Base-by-base conservation (phyloP, 1,139 yeast species). In the Hyphopichia fennica region DNA sequence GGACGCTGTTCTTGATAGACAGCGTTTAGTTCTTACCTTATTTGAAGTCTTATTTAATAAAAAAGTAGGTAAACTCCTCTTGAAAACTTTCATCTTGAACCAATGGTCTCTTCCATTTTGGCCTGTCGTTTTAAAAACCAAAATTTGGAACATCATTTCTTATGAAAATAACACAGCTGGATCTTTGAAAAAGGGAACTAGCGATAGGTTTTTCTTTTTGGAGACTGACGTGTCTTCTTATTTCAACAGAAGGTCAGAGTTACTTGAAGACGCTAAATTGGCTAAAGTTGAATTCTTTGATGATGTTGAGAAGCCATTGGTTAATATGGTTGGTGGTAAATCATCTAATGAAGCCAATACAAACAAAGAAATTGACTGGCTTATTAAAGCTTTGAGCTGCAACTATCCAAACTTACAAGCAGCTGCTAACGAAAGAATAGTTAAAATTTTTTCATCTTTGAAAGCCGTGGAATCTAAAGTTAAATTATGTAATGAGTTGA, bases 301-400 rank as follows among this genome's bases (percentile, higher is more conserved):
- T n/a, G 67, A 62, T 1, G 76, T 85, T 43, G 93, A 87, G 57
- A 48, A 56, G 2, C 65, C 76, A n/a, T 56, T 86, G 15, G 73
- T 84, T 19, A 69, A 72, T 13, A 59, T 85, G 45, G 79, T 87
- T 16, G 77, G 87, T 11, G 69, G 76, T 10, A 40, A 40, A 17
- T 41, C 57, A 22, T 37, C 55, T 1, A 77, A 75, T 45, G 90
- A 83, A 45, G 78, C 77, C 56, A 73, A 71, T 46, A 62, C 60
- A 17, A 39, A 58, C 10, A 66, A 66, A 43, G 90, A 86, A 44
- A 72, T 84, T 34, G 77, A 77, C 33, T 86, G 90, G 65, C 57
- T 89, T 34, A 73, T 80, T 41, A 65, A 67, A 17, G 77, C 80
- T 1, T 65, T 82, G 48, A 75, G 76, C 41, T 67, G 80, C 10